phyloP scores from a whole-genome alignment of 2,329 filamentous ascomycete species.

The Neophaeococcomyces aloes region DNA sequence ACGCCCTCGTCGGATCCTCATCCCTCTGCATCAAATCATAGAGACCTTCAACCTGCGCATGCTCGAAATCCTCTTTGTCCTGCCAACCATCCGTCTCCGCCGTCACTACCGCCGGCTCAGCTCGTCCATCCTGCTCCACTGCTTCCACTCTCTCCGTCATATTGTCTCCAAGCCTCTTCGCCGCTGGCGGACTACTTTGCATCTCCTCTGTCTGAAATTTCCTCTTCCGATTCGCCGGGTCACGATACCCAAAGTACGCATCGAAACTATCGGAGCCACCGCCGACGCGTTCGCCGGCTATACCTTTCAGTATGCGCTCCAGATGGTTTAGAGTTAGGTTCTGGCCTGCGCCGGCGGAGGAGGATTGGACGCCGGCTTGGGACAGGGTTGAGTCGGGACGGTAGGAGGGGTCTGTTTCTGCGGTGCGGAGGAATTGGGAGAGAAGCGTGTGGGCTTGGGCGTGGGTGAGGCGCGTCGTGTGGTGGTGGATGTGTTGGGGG shows the following conservation, averaged over 20 bases:
- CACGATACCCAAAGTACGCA: no score
- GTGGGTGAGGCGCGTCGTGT: constrained; percentile 18
- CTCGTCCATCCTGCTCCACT: neutral
- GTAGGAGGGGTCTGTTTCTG: constrained; percentile 21
- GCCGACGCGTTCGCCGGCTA: constrained; percentile 16
- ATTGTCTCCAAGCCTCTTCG: constrained; percentile 1
- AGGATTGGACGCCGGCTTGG: constrained; percentile 17
- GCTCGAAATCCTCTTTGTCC: constrained; percentile 17
- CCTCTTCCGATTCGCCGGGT: constrained; percentile 2
- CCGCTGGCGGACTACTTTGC: neutral
- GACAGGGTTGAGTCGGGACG: constrained; percentile 46
- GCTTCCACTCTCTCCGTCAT: constrained; percentile 4
- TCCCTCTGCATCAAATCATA: constrained; percentile 22
- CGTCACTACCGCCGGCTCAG: neutral
- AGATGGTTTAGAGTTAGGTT: constrained; percentile 20
- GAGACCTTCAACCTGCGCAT: constrained; percentile 11
- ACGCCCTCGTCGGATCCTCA: constrained; percentile 26
- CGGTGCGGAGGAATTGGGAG: constrained; percentile 15
- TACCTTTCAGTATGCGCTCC: constrained; percentile 17
- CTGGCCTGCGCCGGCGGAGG: constrained; percentile 10
- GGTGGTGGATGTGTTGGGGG: constrained; percentile 16
- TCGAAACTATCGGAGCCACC: constrained; percentile 7
- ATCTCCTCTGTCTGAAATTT: no score
- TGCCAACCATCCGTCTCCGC: constrained; percentile 15
- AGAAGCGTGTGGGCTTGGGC: constrained; percentile 19